A percentile compares a stretch with the other conserved stretches of the same genome.
Evolutionary conservation across 164 flowering plant species (phyloP).

Genomic region (Tinospora cordifolia): DNA sequence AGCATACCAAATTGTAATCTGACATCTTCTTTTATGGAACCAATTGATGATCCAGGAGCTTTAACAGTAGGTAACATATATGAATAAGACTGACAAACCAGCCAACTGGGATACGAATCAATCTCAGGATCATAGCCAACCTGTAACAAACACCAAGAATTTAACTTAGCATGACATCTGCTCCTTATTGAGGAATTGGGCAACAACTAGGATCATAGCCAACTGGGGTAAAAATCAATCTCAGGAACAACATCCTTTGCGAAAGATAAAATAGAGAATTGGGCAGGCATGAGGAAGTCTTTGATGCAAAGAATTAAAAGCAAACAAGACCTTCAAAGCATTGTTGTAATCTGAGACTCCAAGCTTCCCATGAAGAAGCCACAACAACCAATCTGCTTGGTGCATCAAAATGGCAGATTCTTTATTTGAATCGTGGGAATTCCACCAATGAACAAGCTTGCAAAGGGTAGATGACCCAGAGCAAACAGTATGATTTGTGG

Average conservation of each 20-base stretch:
- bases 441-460: constrained; percentile 93
- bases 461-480: constrained; percentile 79
- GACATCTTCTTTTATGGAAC: constrained; percentile 52
- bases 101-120: constrained; percentile 81
- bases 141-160: constrained; percentile 29
- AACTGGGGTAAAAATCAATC: constrained; percentile 65
- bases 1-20: constrained; percentile 45
- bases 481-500: constrained; percentile 87
- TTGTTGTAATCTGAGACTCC: constrained; percentile 95
- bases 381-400: constrained; percentile 93
- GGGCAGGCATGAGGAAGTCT: not conserved
- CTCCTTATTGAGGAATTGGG: too few species aligned
- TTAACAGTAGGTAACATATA: constrained; percentile 54
- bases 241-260: constrained; percentile 37
- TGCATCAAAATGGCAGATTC: constrained; percentile 63
- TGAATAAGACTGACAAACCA: constrained; percentile 77
- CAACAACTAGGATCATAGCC: too few species aligned
- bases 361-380: constrained; percentile 93
- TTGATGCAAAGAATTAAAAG: not conserved
- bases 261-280: not conserved
- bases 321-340: constrained; percentile 63
- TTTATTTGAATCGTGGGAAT: constrained; percentile 32
- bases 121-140: constrained; percentile 93
- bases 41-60: constrained; percentile 77
- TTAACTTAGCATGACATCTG: too few species aligned